These are phyloP conservation scores for Diatrype stigma DNA, from an alignment of 2,329 filamentous ascomycete species.

Conservation along the genomic window DNA sequence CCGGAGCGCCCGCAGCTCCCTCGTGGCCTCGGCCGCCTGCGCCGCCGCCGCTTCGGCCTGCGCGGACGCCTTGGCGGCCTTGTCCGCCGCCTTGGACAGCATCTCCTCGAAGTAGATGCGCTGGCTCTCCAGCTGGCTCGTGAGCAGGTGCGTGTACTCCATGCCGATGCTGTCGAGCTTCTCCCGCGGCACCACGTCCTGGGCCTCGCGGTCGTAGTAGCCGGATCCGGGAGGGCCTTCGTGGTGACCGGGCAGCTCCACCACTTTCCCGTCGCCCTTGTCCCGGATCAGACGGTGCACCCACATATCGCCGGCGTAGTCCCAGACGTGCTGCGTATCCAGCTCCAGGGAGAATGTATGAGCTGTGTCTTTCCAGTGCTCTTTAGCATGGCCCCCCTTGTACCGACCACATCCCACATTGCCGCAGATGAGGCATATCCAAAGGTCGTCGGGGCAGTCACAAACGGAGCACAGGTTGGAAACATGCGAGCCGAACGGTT, in stretches of 20 bases:
- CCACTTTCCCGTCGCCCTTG: constrained; percentile 86
- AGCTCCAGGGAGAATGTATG: constrained; percentile 94
- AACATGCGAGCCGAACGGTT: constrained; percentile 54
- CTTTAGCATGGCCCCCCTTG: constrained; percentile 87
- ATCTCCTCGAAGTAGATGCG: constrained; percentile 92
- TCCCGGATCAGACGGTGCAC: constrained; percentile 93
- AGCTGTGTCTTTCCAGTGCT: constrained; percentile 83
- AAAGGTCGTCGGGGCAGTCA: constrained; percentile 76
- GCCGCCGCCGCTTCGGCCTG: constrained; percentile 59
- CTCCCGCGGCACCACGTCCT: constrained; percentile 66
- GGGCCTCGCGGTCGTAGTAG: constrained; percentile 37
- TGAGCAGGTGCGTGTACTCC: constrained; percentile 92
- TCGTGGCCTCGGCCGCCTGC: constrained; percentile 44
- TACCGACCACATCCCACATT: constrained; percentile 92
- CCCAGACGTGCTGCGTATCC: constrained; percentile 93
- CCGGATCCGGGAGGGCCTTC: constrained; percentile 23
- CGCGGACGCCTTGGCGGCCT: constrained; percentile 70
- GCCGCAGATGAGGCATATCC: constrained; percentile 93
- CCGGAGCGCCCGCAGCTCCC: constrained; percentile 50
- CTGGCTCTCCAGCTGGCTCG: constrained; percentile 88
- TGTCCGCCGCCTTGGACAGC: constrained; percentile 82
- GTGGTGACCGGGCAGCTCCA: constrained; percentile 69
- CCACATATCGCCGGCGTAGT: constrained; percentile 93
- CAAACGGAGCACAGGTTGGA: constrained; percentile 79
- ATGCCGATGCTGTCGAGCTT: constrained; percentile 75